Base-by-base conservation (phyloP, 192 early-diverging fungal genomes). In the Coemansia sp. region DNA sequence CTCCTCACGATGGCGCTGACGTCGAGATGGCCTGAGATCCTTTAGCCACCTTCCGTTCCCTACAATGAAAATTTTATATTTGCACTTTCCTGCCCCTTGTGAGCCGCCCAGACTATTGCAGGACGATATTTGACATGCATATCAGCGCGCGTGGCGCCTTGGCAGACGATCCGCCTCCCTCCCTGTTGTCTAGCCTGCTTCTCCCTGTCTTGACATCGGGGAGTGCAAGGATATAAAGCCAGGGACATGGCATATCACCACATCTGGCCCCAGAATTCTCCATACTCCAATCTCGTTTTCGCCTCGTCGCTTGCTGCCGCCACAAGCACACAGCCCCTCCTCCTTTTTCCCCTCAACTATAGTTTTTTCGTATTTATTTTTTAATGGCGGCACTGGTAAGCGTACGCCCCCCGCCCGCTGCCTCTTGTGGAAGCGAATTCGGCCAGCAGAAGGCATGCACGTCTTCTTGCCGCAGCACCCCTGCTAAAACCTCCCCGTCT, bases 1-100 rank as follows among this genome's bases (percentile, higher is more conserved):
- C 85, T 46, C 84, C 83, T 2, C 83, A 75, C 24, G 88, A 89
- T 33, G 80, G 84, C 66, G 72, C 69, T 63, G 79, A 81, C n/a
- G 67, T 81, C 16, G 79, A 81, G 42, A 67, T 67, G 65, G 38
- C 37, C 28, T 50, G 43, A 46, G 9, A 35, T 3, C 34, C 4
- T 21, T 37, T 37, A 23, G 33, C 56, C 56, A 28, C 53, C 2
- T 56, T 55, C 28, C 14, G 9, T 28, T 39, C 24, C 16, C 7
- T 46, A 39, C 21, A 60, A 60, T 60, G 20, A 40, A 60, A 13
- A 33, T 9, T 40, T 39, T 60, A 37, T n/a, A 60, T 51, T 38
- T 60, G 35, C 35, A 57, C 35, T 39, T 38, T 55, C 51, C 23
- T n/a, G n/a, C n/a, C 6, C 46, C 21, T 43, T 43, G 40, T 26